Evolutionary conservation across 192 early-diverging fungal species (phyloP).

Genomic region (Rhizophagus clarus): DNA sequence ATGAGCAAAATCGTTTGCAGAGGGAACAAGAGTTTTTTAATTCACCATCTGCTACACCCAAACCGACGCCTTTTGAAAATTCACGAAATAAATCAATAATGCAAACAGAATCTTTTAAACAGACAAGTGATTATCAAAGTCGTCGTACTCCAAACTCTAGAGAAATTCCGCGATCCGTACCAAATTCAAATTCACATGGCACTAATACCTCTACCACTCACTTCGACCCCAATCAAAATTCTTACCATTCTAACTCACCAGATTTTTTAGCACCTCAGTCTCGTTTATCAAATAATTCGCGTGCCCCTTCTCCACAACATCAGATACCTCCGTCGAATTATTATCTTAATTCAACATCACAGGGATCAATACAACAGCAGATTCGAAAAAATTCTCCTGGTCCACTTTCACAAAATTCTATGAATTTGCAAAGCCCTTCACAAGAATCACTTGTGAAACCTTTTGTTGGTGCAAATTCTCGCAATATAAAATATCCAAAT

Average conservation of each 20-base stretch:
- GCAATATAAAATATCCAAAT: neutral
- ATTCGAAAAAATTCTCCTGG: neutral
- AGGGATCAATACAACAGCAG: no score
- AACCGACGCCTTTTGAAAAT: neutral
- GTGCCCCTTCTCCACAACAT: no score
- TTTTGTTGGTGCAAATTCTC: neutral
- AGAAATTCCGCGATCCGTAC: no score
- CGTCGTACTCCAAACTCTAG: no score
- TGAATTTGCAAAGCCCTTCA: neutral
- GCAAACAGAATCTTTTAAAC: neutral
- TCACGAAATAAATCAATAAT: neutral
- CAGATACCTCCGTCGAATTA: neutral
- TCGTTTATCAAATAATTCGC: neutral
- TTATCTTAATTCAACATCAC: no score
- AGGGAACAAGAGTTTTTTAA: conserved; percentile 16
- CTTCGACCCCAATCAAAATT: neutral
- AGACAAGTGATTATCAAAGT: neutral
- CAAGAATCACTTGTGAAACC: neutral
- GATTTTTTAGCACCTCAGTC: neutral
- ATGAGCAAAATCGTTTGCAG: neutral
- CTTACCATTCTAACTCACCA: neutral
- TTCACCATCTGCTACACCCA: neutral
- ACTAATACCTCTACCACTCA: neutral
- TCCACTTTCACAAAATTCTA: neutral
- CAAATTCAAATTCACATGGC: no score